phyloP scores from a whole-genome alignment of 2,329 filamentous ascomycete genomes.

The Teratosphaeria pseudoeucalypti region DNA sequence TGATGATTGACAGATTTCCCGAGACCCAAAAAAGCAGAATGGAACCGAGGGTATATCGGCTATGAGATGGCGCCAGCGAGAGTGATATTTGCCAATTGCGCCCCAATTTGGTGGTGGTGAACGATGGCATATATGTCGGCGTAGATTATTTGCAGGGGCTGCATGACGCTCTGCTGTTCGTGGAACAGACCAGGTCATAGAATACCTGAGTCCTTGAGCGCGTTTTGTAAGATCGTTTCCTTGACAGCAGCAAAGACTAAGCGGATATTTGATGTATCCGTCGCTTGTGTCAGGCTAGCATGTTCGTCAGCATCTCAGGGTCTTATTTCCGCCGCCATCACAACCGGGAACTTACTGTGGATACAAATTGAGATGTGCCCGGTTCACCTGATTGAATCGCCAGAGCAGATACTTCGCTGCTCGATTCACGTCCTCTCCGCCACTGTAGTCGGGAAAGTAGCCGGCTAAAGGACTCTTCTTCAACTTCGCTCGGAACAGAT shows the following conservation, averaged over 20 bases:
- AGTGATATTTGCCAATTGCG: background rate
- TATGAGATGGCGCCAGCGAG: background rate
- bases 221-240: constrained; percentile 97
- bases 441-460: constrained; percentile 97
- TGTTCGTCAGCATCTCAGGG: background rate
- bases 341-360: constrained; percentile 63
- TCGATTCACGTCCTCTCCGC: constrained; percentile 94
- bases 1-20: background rate
- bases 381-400: constrained; percentile 98
- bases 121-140: background rate
- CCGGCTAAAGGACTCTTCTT: constrained; percentile 79
- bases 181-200: constrained; percentile 35
- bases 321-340: too few relatives aligned
- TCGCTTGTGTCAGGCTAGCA: constrained; percentile 85
- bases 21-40: background rate
- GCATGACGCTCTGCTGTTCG: background rate
- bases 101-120: background rate
- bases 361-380: constrained; percentile 90
- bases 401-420: constrained; percentile 95
- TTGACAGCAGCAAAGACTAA: constrained; percentile 97
- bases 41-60: background rate
- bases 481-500: constrained; percentile 94
- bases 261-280: constrained; percentile 95
- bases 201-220: constrained; percentile 94
- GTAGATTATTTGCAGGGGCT: background rate